A percentile compares a stretch with the other conserved stretches of the same genome.
Conservation (phyloP, 2,329 filamentous ascomycete species). For the Fusarium stilboides region DNA sequence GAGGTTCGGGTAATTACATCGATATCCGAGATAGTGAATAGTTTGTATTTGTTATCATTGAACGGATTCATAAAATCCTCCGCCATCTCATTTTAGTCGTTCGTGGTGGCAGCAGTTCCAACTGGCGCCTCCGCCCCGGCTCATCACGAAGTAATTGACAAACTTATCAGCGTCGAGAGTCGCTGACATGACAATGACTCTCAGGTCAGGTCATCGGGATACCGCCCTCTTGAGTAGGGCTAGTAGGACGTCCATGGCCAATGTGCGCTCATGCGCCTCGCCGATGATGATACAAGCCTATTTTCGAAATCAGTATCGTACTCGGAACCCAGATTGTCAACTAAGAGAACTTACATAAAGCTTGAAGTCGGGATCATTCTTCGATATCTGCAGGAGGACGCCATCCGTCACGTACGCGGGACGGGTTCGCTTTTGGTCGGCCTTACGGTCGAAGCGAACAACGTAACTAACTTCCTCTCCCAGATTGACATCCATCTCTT, state of each 20-base stretch:
- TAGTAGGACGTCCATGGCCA: background rate
- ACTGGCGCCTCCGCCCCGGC: no score
- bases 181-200: background rate
- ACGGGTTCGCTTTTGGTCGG: background rate
- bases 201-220: background rate
- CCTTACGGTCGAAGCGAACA: background rate
- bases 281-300: background rate
- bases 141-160: background rate
- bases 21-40: no score
- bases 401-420: background rate
- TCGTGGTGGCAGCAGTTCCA: no score
- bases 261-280: constrained; percentile 2
- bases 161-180: background rate
- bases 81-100: no score
- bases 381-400: background rate
- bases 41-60: no score
- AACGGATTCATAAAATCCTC: no score
- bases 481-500: no score
- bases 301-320: no score
- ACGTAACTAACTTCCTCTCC: background rate
- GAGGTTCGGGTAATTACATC: no score
- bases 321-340: no score
- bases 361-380: no score
- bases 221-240: background rate
- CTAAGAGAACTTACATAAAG: no score